These are phyloP conservation scores for Chlamydomonas incerta DNA, from an alignment of 139 green algal genomes.

Conservation along the genomic window DNA sequence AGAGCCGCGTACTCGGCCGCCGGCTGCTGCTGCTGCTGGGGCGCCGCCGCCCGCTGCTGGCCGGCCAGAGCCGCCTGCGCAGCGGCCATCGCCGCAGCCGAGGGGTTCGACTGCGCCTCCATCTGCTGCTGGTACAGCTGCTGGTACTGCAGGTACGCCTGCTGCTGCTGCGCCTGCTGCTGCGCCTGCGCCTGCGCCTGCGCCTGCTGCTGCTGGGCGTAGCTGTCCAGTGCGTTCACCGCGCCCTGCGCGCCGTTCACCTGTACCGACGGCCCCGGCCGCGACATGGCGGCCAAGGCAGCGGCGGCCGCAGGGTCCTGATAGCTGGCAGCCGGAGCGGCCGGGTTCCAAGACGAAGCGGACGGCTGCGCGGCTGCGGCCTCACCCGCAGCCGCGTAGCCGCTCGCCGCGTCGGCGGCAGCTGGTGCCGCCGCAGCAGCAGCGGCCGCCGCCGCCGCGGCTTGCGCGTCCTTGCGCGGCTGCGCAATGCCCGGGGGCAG, in stretches of 20 bases:
- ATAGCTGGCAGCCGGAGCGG: no score
- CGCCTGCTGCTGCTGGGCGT: neutral
- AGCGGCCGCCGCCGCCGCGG: neutral
- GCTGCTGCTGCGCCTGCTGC: neutral
- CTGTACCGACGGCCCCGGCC: neutral
- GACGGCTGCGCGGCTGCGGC: no score
- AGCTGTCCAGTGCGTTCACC: neutral
- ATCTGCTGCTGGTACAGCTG: neutral
- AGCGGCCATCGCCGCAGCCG: conserved; percentile 16
- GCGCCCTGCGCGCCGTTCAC: neutral
- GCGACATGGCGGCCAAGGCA: neutral
- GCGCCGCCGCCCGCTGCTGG: neutral
- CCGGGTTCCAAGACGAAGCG: conserved; percentile 14
- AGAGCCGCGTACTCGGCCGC: conserved; percentile 11
- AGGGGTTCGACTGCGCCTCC: neutral
- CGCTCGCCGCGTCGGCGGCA: neutral
- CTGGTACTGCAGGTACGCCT: neutral
- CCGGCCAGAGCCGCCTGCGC: conserved; percentile 2
- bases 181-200: neutral
- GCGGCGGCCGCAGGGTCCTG: no score
- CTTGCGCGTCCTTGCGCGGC: neutral
- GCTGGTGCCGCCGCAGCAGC: neutral
- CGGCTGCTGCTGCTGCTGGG: neutral
- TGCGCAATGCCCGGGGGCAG: conserved; percentile 13
- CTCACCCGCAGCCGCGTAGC: neutral